phyloP scores from a whole-genome alignment of 2,329 filamentous ascomycete genomes.

The Exophiala oligosperma region DNA sequence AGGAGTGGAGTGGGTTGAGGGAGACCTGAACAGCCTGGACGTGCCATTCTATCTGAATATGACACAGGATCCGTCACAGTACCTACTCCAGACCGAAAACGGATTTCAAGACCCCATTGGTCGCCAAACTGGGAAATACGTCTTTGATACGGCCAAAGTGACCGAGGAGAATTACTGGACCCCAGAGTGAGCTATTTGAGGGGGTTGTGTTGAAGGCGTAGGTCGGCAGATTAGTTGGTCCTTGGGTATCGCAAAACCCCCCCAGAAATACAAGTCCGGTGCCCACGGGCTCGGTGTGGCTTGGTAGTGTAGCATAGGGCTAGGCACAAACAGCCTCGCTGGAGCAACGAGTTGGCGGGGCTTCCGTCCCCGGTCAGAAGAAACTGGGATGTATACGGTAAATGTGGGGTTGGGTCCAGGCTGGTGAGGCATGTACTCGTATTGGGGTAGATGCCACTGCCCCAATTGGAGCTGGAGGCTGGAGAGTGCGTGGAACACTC shows the following conservation, averaged over 20 bases:
- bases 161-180: slow-evolving; percentile 23
- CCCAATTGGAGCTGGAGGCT: background rate
- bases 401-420: background rate
- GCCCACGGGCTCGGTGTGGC: no score
- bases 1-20: slow-evolving; percentile 18
- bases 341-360: background rate
- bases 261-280: no score
- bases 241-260: no score
- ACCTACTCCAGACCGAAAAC: slow-evolving; percentile 17
- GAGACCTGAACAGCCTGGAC: slow-evolving; percentile 13
- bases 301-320: no score
- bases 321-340: background rate
- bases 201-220: no score
- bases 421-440: no score
- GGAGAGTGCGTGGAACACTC: background rate
- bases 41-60: slow-evolving; percentile 19
- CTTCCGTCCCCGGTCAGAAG: background rate
- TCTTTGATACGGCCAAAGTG: slow-evolving; percentile 13
- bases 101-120: slow-evolving; percentile 16
- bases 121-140: slow-evolving; percentile 13
- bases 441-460: background rate
- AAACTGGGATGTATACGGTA: background rate
- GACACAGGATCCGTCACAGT: slow-evolving; percentile 18
- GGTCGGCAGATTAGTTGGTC: background rate
- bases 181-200: background rate